Base-by-base conservation (phyloP, 2,329 filamentous ascomycete species). In the Alternaria metachromatica region DNA sequence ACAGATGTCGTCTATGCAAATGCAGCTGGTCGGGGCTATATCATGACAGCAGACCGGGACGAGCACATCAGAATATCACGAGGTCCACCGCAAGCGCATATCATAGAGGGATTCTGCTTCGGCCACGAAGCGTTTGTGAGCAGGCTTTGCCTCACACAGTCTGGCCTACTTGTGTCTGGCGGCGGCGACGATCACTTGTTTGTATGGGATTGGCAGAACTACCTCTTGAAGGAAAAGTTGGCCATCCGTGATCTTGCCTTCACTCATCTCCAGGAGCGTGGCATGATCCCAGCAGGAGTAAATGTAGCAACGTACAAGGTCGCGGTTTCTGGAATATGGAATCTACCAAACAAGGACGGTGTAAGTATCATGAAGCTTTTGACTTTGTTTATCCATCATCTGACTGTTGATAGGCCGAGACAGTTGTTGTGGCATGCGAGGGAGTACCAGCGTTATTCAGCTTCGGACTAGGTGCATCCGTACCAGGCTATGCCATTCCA, bases 61-160 rank as follows among this genome's bases (percentile, higher is more conserved):
- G 89, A 93, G 80, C 96, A 99, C 80, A 95, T 99, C 74, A 91
- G 96, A 41, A 85, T 97, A 20, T 97, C 93, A 53, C 87, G 93
- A 62, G 93, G 90, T 43, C 85, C 89, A 64, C 92, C 93, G 1
- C 94, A 98, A 78, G 86, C 93, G 1, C 91, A 97, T 78, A 85
- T 98, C 64, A 96, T 97, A 67, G 94, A 98, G 80, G 86, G 86
- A 0, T 98, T 92, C 80, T 98, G 95, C 76, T 86, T 97, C 3
- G 95, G 94, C 5, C 96, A 99, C 80, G 89, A 86, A 56, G 88
- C 94, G 41, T 98, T 98, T 78, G 85, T 99, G 68, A 93, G 87
- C 81, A 89, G 88, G 62, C 82, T 99, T 46, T 91, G 90, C 72
- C 82, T 95, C 18, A 89, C 90, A 0, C 76, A 84, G 23, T 84